Percentiles rank a stretch among this genome's conserved stretches.
phyloP scores from a whole-genome alignment of 2,329 filamentous ascomycete species.

The Paracorniculantispora psalliotae region DNA sequence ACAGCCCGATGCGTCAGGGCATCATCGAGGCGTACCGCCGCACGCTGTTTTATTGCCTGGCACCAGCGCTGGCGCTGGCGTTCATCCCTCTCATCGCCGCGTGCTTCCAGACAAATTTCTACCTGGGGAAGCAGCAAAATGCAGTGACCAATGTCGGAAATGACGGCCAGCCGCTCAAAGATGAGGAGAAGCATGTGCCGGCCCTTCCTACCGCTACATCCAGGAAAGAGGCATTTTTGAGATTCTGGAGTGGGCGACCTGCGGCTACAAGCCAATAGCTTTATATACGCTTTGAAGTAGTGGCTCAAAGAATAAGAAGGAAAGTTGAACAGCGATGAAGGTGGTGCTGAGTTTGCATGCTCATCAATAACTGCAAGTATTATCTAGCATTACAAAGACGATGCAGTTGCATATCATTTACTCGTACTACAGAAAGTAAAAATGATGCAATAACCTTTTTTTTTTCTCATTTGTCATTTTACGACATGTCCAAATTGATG shows the following conservation, averaged over 20 bases:
- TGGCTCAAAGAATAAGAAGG: no score
- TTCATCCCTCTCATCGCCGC: conserved; percentile 30
- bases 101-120: conserved; percentile 35
- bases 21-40: conserved; percentile 27
- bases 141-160: conserved; percentile 25
- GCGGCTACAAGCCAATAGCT: neutral
- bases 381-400: no score
- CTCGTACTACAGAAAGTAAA: no score
- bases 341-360: no score
- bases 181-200: conserved; percentile 19
- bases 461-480: neutral
- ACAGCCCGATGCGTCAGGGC: conserved; percentile 20
- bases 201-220: conserved; percentile 17
- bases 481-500: neutral
- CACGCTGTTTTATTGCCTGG: conserved; percentile 31
- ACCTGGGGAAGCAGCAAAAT: conserved; percentile 27
- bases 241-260: conserved; percentile 21
- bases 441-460: no score
- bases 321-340: no score
- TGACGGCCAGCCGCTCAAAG: conserved; percentile 21
- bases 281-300: neutral
- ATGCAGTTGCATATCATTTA: no score
- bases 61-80: conserved; percentile 27
- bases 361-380: no score
- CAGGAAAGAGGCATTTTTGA: conserved; percentile 23